Evolutionary conservation across 805 yeast species (phyloP).

Genomic region (Komagataella populi): DNA sequence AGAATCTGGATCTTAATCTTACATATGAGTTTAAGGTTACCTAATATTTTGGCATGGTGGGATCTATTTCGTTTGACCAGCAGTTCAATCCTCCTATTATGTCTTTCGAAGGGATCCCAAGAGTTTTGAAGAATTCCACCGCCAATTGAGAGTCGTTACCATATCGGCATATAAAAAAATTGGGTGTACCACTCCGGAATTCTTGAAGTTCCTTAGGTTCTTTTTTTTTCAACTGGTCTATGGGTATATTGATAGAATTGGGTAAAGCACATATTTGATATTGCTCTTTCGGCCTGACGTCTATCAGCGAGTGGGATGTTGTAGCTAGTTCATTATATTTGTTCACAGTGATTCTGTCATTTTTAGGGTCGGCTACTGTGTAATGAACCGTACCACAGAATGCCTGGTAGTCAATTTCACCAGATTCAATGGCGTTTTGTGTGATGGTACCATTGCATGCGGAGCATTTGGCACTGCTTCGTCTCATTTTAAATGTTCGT

Average conservation of each 20-base stretch:
- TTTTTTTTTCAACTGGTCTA: conserved; percentile 28
- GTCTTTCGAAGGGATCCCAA: conserved; percentile 39
- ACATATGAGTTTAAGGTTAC: background rate
- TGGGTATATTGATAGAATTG: conserved; percentile 48
- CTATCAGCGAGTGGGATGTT: conserved; percentile 19
- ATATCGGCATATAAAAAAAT: conserved; percentile 65
- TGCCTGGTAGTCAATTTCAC: conserved; percentile 43
- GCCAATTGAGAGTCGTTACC: conserved; percentile 91
- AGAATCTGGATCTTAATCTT: background rate
- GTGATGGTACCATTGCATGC: conserved; percentile 49
- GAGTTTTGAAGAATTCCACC: conserved; percentile 36
- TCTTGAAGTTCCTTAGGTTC: conserved; percentile 11
- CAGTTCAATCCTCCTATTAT: conserved; percentile 64
- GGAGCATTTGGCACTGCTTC: conserved; percentile 41
- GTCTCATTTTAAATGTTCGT: conserved; percentile 71
- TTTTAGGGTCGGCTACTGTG: conserved; percentile 24
- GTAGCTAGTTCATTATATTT: conserved; percentile 23
- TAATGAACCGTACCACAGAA: conserved; percentile 61
- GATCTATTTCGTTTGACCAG: conserved; percentile 55
- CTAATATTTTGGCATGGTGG: conserved; percentile 48
- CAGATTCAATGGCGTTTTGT: conserved; percentile 26
- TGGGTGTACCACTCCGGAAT: conserved; percentile 2
- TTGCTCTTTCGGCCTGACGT: conserved; percentile 76
- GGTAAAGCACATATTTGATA: conserved; percentile 52
- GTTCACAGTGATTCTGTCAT: conserved; percentile 33